Evolutionary conservation across 805 yeast genomes (phyloP), one percentile per base, ranked within the genome.

Genomic region (Cyberlindnera saturnus): DNA sequence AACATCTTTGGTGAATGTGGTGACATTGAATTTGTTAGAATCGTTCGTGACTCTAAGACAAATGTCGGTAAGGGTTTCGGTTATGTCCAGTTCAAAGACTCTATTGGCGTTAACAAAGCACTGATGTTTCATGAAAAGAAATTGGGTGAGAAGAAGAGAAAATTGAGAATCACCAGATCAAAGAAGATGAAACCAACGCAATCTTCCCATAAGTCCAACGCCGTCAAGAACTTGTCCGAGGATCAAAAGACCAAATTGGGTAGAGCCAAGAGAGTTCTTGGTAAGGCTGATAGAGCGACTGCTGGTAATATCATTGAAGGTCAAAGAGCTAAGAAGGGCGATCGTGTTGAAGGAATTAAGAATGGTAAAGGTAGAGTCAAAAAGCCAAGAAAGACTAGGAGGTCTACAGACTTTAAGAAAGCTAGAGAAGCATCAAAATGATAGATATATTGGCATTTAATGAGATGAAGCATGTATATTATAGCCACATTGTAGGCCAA

Each of bases 41-140:
- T 93, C 38, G 77, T 93, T 30, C 79, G 99, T 60, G 99, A 93
- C 61, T 67, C 95, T 15, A 87, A 87, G 67, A 91, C 97, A 18
- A 91, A 93, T 56, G 71, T 91, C 46, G 99, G 99, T 50, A 93
- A 93, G 67, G 99, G 99, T 6, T 90, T 93, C 67, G 99, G 96
- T 6, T 86, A 90, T 61, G 89, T 93, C 31, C 98, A 91, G 64
- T 93, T 90, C 69, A 75, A 72, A 47, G 91, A 86, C 55, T 64
- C 77, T 42, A 65, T 82, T 43, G 71, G 81, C 34, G 96, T 93
- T 9, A 80, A 81, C 49, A 85, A 86, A 59, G 97, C 96, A 1
- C 64, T 93, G 42, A 65, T 88, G 46, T 67, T 87, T 47, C 77
- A 90, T 62, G 91, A 79, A 37, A 81, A 86, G 66, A 77, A 80